Conservation (phyloP, 345 rosid genomes). For the Populus pruinosa region DNA sequence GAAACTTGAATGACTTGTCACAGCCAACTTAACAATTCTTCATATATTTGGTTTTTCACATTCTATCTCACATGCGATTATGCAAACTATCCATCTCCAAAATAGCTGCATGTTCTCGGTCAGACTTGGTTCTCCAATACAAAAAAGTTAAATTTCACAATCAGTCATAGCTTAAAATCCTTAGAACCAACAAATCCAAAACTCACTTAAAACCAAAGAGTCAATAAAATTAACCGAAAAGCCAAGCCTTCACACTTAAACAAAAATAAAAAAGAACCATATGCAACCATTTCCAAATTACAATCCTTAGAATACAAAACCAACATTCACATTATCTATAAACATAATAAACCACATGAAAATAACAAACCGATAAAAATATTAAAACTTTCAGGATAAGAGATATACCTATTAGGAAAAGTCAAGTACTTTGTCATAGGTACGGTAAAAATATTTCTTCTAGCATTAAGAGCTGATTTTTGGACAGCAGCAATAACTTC, state of each 20-base stretch:
- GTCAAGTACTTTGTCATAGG: slow-evolving; percentile 87
- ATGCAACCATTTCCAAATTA: not conserved
- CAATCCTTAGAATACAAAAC: not conserved
- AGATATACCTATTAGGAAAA: slow-evolving; percentile 79
- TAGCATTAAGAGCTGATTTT: slow-evolving; percentile 71
- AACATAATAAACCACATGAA: not conserved
- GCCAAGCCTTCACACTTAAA: not conserved
- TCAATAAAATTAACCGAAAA: not conserved
- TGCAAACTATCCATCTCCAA: not conserved
- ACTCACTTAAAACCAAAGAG: not conserved
- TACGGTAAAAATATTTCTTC: slow-evolving; percentile 68
- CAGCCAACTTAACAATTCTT: not conserved
- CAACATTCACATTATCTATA: not conserved
- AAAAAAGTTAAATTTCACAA: not conserved
- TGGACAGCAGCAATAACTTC: slow-evolving; percentile 77
- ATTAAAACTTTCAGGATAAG: not conserved
- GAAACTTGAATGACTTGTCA: not conserved
- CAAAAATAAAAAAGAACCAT: not conserved
- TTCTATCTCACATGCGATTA: not conserved
- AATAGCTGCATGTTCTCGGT: not conserved
- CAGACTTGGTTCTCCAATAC: not conserved
- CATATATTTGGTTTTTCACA: not conserved
- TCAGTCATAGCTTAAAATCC: not conserved
- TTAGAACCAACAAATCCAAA: not conserved
- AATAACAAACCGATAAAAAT: not conserved